A percentile compares a stretch with the other conserved stretches of the same genome.
These are phyloP conservation scores for Capsicum pubescens DNA, from an alignment of 257 asterid species.

Conservation along the genomic window DNA sequence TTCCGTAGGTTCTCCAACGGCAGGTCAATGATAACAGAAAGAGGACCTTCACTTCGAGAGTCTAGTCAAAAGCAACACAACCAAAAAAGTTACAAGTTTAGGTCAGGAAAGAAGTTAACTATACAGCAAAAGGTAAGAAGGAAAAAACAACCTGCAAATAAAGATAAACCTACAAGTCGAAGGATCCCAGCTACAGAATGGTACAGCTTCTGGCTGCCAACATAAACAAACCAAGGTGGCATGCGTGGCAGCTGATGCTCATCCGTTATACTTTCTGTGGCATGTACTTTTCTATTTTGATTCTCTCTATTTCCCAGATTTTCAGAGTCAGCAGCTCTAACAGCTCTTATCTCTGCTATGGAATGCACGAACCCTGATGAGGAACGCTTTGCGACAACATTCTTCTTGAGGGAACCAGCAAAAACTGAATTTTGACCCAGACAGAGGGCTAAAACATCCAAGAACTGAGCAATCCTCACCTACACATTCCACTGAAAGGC, in stretches of 20 bases:
- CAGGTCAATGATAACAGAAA: conserved; percentile 67
- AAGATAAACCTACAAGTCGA: conserved; percentile 74
- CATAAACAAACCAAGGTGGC: conserved; percentile 89
- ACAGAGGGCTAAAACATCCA: conserved; percentile 89
- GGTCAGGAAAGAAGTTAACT: conserved; percentile 17
- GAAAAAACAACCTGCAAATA: conserved; percentile 67
- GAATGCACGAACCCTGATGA: conserved; percentile 83
- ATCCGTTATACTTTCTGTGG: conserved; percentile 46
- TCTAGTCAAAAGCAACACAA: conserved; percentile 51
- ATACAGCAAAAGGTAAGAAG: conserved; percentile 33
- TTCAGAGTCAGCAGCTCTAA: conserved; percentile 37
- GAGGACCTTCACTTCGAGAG: conserved; percentile 67
- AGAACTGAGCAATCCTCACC: conserved; percentile 80
- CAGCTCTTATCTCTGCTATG: conserved; percentile 77
- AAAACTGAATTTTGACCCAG: conserved; percentile 82
- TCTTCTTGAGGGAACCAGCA: conserved; percentile 87
- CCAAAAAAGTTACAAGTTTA: conserved; percentile 31
- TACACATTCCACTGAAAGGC: conserved; percentile 37
- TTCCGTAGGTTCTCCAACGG: conserved; percentile 81
- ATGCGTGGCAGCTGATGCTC: conserved; percentile 75
- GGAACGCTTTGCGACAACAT: conserved; percentile 57
- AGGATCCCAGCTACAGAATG: conserved; percentile 78
- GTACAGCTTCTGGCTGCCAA: conserved; percentile 81
- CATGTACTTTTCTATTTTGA: conserved; percentile 45
- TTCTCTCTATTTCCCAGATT: conserved; percentile 43